A percentile compares a stretch with the other conserved stretches of the same genome.
Conservation (phyloP, 208 protist genomes). For the Leishmania major region DNA sequence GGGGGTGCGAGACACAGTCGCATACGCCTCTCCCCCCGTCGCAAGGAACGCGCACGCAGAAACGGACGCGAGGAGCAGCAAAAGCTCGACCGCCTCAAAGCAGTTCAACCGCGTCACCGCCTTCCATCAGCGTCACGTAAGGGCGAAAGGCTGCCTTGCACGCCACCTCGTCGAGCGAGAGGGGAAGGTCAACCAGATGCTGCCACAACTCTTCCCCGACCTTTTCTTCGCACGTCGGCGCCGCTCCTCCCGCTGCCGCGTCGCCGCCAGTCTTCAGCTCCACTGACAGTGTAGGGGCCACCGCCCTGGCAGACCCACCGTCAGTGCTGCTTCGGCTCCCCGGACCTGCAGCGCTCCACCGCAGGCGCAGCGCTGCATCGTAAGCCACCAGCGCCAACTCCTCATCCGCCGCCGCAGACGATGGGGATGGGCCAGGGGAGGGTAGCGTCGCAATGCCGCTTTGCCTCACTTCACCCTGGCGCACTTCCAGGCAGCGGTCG, state of each 20-base stretch:
- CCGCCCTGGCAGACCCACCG: background rate
- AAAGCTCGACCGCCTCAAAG: background rate
- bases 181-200: constrained; percentile 24
- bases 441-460: background rate
- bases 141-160: constrained; percentile 43
- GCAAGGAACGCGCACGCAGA: background rate
- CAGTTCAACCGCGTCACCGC: constrained; percentile 43
- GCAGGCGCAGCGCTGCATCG: constrained; percentile 14
- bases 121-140: constrained; percentile 69
- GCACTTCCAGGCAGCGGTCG: constrained; percentile 24
- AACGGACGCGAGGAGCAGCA: background rate
- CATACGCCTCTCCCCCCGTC: background rate
- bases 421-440: background rate
- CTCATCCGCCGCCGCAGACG: background rate
- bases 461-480: background rate
- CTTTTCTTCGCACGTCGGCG: background rate
- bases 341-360: background rate
- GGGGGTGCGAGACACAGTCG: background rate
- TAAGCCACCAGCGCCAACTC: background rate
- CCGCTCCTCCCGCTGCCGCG: background rate
- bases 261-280: constrained; percentile 2
- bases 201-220: constrained; percentile 26
- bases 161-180: constrained; percentile 25
- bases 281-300: constrained; percentile 1
- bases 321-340: background rate